Percentiles rank a stretch among this genome's conserved stretches.
phyloP scores from a whole-genome alignment of 1,139 yeast species.

The Nadsonia starkeyi-henricii region DNA sequence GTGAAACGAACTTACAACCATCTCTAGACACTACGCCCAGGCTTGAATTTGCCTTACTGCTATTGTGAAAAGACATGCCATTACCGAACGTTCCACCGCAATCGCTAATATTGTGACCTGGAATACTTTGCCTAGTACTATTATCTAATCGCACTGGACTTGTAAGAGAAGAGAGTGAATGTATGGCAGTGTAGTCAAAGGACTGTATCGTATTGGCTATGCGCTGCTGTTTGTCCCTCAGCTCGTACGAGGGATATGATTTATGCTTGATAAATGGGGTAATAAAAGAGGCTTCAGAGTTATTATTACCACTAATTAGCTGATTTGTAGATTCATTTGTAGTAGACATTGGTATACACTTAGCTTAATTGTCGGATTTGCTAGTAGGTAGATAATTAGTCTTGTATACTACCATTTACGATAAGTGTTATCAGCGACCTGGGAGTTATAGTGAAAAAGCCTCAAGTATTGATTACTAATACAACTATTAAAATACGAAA shows the following conservation, averaged over 20 bases:
- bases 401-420: no score
- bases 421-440: no score
- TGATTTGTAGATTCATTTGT: no score
- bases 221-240: neutral
- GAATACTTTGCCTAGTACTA: neutral
- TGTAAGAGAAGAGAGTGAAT: neutral
- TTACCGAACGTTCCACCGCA: neutral
- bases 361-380: no score
- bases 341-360: no score
- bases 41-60: neutral
- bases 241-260: neutral
- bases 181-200: neutral
- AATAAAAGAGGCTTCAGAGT: neutral
- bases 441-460: no score
- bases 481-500: no score
- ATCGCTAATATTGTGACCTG: neutral
- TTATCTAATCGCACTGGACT: neutral
- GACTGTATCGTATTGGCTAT: neutral
- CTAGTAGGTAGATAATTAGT: no score
- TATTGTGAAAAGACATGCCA: neutral
- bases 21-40: neutral
- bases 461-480: no score
- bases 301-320: neutral
- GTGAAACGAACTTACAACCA: neutral
- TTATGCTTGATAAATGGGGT: neutral